Base-by-base conservation (phyloP, 2,329 filamentous ascomycete genomes). In the Thelonectria discophora region DNA sequence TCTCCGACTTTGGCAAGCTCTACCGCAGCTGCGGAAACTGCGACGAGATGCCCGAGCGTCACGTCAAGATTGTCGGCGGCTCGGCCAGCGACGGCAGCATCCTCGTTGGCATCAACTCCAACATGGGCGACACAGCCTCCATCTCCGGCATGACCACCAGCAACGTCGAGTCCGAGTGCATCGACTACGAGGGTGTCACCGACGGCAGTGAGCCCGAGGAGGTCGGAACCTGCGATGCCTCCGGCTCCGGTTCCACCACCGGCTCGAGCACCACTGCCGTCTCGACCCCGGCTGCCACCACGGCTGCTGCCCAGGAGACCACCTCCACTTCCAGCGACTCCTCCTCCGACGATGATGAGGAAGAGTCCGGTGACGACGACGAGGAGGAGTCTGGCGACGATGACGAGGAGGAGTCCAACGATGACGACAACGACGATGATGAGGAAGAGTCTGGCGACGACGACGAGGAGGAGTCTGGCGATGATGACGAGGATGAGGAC, bases 11-110 rank as follows among this genome's bases (percentile, higher is more conserved):
- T 30, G 53, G 53, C 32, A 55, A 55, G 53, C 53, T 55, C 24
- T 55, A 55, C 43, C 53, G 53, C 45, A 55, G 53, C 43, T 55
- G 53, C 32, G 53, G 53, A 10, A 55, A 55, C 53, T 55, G 53
- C n/a, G 53, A 55, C 20, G 53, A 55, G 11, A 55, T 55, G 53
- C 34, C 43, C 5, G 53, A 55, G 42, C 53, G 53, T 15, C 53
- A 55, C 21, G 53, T 55, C 12, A 43, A 55, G 53, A 55, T 55
- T 21, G 32, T 34, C 1, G 53, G 53, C 39, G 53, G 53, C 12
- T 55, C 53, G 5, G 53, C 53, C 10, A 55, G 53, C 21, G 43
- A 48, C 30, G 53, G 53, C 10, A 30, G 21, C 21, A 18, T 55
- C 10, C 53, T 55, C 20, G 53, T 55, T 15, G 53, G 53, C 9